These are phyloP conservation scores for Oenanthe sinensis DNA, from an alignment of 129 eudicot species.

Conservation along the genomic window DNA sequence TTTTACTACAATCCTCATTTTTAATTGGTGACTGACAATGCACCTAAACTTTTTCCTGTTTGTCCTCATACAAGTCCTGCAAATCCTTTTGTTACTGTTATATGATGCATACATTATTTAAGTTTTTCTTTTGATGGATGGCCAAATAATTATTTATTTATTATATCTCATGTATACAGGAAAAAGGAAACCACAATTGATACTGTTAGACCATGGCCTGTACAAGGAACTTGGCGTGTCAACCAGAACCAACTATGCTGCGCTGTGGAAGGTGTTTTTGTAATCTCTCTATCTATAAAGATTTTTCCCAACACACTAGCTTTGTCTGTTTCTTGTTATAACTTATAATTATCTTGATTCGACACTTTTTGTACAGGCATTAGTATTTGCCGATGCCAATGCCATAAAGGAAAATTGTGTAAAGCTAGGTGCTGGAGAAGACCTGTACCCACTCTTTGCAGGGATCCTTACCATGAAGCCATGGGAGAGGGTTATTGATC, in stretches of 20 bases:
- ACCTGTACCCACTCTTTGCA: constrained; percentile 79
- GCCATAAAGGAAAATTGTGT: constrained; percentile 67
- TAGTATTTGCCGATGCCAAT: constrained; percentile 72
- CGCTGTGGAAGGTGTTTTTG: constrained; percentile 74
- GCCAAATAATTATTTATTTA: neutral
- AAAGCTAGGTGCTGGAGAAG: constrained; percentile 91
- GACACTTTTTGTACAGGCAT: constrained; percentile 44
- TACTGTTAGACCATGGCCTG: constrained; percentile 90
- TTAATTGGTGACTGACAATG: neutral
- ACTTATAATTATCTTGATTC: neutral
- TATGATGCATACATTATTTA: neutral
- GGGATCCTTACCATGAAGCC: constrained; percentile 96
- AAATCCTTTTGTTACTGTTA: neutral
- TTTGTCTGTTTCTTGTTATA: neutral
- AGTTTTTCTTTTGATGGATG: neutral
- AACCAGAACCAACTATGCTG: constrained; percentile 70
- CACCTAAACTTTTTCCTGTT: neutral
- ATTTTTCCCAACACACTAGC: neutral
- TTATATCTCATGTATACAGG: constrained; percentile 31
- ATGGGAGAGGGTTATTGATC: constrained; percentile 78
- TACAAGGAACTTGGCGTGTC: constrained; percentile 70
- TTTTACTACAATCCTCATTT: neutral
- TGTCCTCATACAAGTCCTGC: neutral
- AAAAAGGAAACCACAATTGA: constrained; percentile 72
- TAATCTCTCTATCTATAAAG: neutral